Evolutionary conservation across 2,329 filamentous ascomycete genomes (phyloP).

Genomic region (Massarina eburnea): DNA sequence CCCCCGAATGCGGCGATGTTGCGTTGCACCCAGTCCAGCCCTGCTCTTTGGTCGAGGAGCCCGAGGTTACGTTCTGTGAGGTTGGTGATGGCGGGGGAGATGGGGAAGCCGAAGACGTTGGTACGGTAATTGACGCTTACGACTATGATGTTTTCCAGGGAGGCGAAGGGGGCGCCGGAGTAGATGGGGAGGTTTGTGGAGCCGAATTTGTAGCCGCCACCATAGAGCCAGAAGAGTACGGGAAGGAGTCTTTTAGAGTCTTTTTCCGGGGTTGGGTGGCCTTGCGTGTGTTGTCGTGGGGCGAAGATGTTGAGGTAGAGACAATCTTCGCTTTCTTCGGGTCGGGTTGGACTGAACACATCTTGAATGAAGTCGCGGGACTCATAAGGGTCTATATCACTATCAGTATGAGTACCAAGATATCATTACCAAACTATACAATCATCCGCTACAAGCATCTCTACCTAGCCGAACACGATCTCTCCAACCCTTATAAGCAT

Average conservation of each 20-base stretch:
- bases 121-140: constrained; percentile 30
- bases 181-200: constrained; percentile 16
- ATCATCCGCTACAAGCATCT: too few species aligned
- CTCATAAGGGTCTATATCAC: constrained; percentile 3
- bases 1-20: constrained; percentile 53
- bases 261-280: background rate
- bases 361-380: constrained; percentile 8
- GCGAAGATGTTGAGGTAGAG: constrained; percentile 42
- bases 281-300: constrained; percentile 23
- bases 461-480: too few species aligned
- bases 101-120: constrained; percentile 25
- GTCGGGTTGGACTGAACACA: constrained; percentile 12
- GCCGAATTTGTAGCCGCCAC: constrained; percentile 24
- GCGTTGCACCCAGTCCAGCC: constrained; percentile 56
- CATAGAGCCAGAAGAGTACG: constrained; percentile 16
- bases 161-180: constrained; percentile 27
- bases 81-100: constrained; percentile 14
- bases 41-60: constrained; percentile 56
- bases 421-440: too few species aligned
- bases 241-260: background rate
- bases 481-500: too few species aligned
- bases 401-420: background rate
- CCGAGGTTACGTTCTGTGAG: constrained; percentile 47
- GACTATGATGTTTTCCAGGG: constrained; percentile 23
- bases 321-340: constrained; percentile 40